Evolutionary conservation across 768 basidiomycete species (phyloP).

Genomic region (Lactifluus subvellereus): DNA sequence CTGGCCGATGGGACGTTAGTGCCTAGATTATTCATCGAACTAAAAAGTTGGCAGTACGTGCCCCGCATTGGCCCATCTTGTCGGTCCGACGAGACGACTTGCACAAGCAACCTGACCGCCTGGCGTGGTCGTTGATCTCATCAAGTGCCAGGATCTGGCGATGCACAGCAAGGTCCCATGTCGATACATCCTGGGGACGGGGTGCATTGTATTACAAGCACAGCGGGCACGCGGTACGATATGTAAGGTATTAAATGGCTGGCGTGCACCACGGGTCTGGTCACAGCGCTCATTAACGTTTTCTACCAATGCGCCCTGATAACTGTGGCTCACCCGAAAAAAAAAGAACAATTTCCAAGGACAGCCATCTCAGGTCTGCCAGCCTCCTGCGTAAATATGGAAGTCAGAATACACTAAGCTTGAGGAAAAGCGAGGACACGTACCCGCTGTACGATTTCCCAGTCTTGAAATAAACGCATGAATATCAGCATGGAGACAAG

Average conservation of each 20-base stretch:
- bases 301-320: background rate
- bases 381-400: slow-evolving; percentile 47
- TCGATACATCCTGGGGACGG: background rate
- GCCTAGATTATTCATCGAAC: background rate
- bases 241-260: background rate
- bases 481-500: background rate
- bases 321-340: background rate
- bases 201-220: background rate
- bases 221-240: background rate
- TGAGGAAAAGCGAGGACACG: slow-evolving; percentile 1
- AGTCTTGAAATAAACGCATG: slow-evolving; percentile 46
- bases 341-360: slow-evolving; percentile 30
- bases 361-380: slow-evolving; percentile 79
- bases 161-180: background rate
- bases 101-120: background rate
- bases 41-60: background rate
- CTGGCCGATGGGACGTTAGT: slow-evolving; percentile 6
- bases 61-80: no score
- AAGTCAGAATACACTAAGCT: background rate
- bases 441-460: slow-evolving; percentile 88
- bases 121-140: no score
- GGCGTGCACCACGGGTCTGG: background rate
- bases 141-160: background rate
- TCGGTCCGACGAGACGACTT: background rate
- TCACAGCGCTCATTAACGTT: background rate